Base-by-base conservation (phyloP, 306 rosid genomes). In the Lupinus albus region DNA sequence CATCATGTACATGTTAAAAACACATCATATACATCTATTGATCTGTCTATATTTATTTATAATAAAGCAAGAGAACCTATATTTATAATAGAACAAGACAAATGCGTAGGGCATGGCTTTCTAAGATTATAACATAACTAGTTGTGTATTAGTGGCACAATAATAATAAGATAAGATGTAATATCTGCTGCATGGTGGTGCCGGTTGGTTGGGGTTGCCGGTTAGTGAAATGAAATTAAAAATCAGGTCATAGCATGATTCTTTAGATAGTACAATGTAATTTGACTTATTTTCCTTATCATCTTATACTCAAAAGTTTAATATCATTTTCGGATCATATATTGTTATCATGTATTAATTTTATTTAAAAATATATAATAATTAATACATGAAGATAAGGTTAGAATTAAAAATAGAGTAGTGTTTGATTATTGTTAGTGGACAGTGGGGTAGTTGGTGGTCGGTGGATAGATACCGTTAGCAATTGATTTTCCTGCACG, bases 391-490 rank as follows among this genome's bases (percentile, higher is more conserved):
- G n/a, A n/a, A n/a, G n/a, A n/a, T n/a, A n/a, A n/a, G n/a, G n/a
- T n/a, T n/a, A n/a, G n/a, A n/a, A n/a, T n/a, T n/a, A n/a, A n/a
- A n/a, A n/a, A n/a, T n/a, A n/a, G n/a, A n/a, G n/a, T n/a, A n/a
- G n/a, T n/a, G n/a, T n/a, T n/a, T n/a, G n/a, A n/a, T 75, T 58
- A 79, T 77, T 74, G 49, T 77, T 71, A 71, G 81, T 69, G 74
- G 81, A 55, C 69, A 76, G 71, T 69, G 65, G 57, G 81, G 78
- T 70, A 78, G 93, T 84, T 86, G 93, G 89, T 84, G 92, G 92
- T 84, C 92, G 92, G 89, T 84, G 84, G 93, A 84, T 82, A 64
- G 89, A 83, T 79, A 84, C 92, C 82, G 92, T 81, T 88, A 78
- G 87, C 87, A 65, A 85, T 85, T 85, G 95, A 90, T 88, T 87